Conservation (phyloP, 306 rosid species). For the Sicyos edulis region DNA sequence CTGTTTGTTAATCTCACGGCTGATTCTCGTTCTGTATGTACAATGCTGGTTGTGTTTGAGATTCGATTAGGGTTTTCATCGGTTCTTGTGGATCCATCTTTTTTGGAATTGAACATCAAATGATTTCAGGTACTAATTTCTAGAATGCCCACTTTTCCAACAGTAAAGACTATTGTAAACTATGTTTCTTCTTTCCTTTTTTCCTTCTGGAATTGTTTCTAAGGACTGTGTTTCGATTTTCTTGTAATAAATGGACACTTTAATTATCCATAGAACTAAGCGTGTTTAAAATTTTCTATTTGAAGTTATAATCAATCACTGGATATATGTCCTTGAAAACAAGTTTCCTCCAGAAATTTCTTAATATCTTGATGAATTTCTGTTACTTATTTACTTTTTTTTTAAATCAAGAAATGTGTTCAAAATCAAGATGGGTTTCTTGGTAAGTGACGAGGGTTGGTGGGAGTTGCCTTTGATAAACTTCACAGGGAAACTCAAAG, state of each 20-base stretch:
- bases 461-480: neutral
- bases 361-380: neutral
- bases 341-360: neutral
- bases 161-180: neutral
- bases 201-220: neutral
- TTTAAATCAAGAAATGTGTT: neutral
- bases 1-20: neutral
- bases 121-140: slow-evolving; percentile 3
- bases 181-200: neutral
- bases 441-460: no score
- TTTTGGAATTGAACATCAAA: neutral
- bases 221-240: neutral
- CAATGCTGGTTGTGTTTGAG: slow-evolving; percentile 16
- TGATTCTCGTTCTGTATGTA: neutral
- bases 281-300: neutral
- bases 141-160: neutral
- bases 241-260: neutral
- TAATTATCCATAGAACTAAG: neutral
- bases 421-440: neutral
- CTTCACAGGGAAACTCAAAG: neutral
- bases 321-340: neutral
- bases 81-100: neutral
- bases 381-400: neutral
- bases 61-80: neutral
- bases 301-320: neutral